Base-by-base conservation (phyloP, 2,329 filamentous ascomycete genomes). In the Ramularia endophylla region DNA sequence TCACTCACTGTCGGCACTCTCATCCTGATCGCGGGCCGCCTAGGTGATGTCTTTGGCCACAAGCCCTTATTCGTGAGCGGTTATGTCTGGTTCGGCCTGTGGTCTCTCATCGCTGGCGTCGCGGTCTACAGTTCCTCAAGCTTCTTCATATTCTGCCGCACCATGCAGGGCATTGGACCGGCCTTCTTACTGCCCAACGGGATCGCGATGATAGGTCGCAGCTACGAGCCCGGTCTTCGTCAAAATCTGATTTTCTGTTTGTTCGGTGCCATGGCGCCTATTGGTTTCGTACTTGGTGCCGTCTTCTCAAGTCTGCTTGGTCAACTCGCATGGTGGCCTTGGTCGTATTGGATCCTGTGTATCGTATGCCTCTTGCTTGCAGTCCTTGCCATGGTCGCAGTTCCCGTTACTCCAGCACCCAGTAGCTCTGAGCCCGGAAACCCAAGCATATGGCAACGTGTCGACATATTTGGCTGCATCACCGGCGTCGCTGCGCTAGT, bases 1-100 rank as follows among this genome's bases (percentile, higher is more conserved):
- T 59, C 57, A 38, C 52, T 69, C 33, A 68, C 66, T 3, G 64
- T 67, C 8, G 66, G 67, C 12, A 67, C 65, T 6, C 67, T 68
- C 49, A 69, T 70, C 42, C 57, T 69, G 19, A 62, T 66, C 12
- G 61, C 63, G 9, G 67, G 67, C 8, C 58, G 65, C 19, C 49
- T 68, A 2, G 67, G 67, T 13, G 67, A 69, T 40, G 63, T 66
- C 20, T 57, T 65, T 33, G 66, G 66, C 17, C 60, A 69, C 55
- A 64, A 64, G 47, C 54, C 56, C 7, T 50, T 68, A 28, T 62
- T 65, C 36, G 50, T 60, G 12, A 54, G 66, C 34, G 66, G 65
- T 5, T 67, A 59, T 40, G 51, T 54, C 15, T 68, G 62, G 55
- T 59, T 65, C 19, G 60, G 56, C 4, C 38, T 65, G 9, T 67